Conservation (phyloP, 2,329 filamentous ascomycete species). For the Chaetomium sp. region DNA sequence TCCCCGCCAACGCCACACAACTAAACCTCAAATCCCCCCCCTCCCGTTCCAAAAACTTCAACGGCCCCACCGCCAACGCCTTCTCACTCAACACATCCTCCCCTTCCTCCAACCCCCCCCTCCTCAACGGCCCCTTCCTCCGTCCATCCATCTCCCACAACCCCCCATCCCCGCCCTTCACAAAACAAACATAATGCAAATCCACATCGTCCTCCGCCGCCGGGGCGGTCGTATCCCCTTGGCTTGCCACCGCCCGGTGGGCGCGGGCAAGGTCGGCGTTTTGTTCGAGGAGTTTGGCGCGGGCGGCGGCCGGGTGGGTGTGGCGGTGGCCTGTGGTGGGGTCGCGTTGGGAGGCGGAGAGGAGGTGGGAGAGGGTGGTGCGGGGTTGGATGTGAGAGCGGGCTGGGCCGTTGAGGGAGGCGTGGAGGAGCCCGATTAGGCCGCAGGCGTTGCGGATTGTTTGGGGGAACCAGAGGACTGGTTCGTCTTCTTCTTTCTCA, state of each 20-base stretch:
- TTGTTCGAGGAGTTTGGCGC: slow-evolving; percentile 70
- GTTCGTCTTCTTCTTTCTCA: slow-evolving; percentile 46
- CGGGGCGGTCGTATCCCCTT: slow-evolving; percentile 74
- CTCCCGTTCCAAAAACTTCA: slow-evolving; percentile 51
- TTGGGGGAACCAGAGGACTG: slow-evolving; percentile 89
- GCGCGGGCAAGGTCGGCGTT: slow-evolving; percentile 69
- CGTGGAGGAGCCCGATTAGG: slow-evolving; percentile 80
- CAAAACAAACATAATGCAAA: slow-evolving; percentile 93
- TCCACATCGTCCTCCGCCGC: slow-evolving; percentile 76
- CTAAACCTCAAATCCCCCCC: slow-evolving; percentile 53
- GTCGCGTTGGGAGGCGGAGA: slow-evolving; percentile 54
- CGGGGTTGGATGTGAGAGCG: slow-evolving; percentile 50
- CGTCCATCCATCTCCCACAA: slow-evolving; percentile 57
- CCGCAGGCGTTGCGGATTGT: slow-evolving; percentile 93
- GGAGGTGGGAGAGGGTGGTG: slow-evolving; percentile 57
- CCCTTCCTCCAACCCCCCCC: slow-evolving; percentile 48
- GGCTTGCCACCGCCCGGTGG: slow-evolving; percentile 68
- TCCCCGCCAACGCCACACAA: slow-evolving; percentile 49
- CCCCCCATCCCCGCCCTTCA: slow-evolving; percentile 61
- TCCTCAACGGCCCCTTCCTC: slow-evolving; percentile 49
- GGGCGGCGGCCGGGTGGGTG: slow-evolving; percentile 50
- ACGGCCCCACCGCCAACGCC: slow-evolving; percentile 63
- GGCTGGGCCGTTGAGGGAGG: slow-evolving; percentile 69
- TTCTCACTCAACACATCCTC: slow-evolving; percentile 71
- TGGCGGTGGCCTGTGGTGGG: slow-evolving; percentile 31